phyloP scores from a whole-genome alignment of 148 eudicot species.

The Arctostaphylos glauca region DNA sequence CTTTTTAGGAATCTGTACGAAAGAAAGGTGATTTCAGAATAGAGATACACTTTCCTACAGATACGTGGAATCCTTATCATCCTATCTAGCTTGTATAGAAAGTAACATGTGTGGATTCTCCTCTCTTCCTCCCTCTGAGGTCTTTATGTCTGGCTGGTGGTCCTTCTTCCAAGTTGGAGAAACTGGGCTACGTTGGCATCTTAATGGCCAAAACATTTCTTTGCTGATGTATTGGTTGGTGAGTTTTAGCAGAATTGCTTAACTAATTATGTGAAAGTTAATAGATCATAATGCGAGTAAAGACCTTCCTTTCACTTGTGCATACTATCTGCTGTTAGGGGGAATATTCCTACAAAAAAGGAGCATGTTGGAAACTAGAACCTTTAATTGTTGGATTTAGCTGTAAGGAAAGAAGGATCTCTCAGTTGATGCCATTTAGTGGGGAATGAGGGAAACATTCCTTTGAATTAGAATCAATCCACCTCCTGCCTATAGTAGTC shows the following conservation, averaged over 20 bases:
- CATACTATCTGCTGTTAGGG: not conserved
- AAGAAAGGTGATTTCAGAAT: not conserved
- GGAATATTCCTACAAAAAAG: not conserved
- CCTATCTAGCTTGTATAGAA: conserved; percentile 15
- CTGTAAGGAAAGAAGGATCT: conserved; percentile 9
- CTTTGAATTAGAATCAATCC: not conserved
- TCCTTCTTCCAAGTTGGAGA: conserved; percentile 20
- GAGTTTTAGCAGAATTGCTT: not conserved
- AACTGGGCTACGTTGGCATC: not conserved
- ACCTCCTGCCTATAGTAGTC: not conserved
- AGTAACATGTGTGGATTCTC: conserved; percentile 20
- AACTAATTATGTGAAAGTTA: not conserved
- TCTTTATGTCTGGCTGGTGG: not conserved
- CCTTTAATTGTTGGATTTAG: conserved; percentile 2
- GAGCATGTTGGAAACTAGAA: not conserved
- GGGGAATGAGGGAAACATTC: not conserved
- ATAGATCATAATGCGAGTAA: not conserved
- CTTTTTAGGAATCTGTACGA: conserved; percentile 21
- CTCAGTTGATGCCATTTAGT: not conserved
- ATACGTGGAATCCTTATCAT: conserved; percentile 27
- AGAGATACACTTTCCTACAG: conserved; percentile 10
- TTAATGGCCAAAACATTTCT: conserved; percentile 6
- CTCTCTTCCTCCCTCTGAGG: not conserved
- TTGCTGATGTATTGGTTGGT: not conserved
- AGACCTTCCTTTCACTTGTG: not conserved